Evolutionary conservation across 768 basidiomycete species (phyloP), one percentile per base, ranked within the genome.

Genomic region (Pleurotus giganteus): DNA sequence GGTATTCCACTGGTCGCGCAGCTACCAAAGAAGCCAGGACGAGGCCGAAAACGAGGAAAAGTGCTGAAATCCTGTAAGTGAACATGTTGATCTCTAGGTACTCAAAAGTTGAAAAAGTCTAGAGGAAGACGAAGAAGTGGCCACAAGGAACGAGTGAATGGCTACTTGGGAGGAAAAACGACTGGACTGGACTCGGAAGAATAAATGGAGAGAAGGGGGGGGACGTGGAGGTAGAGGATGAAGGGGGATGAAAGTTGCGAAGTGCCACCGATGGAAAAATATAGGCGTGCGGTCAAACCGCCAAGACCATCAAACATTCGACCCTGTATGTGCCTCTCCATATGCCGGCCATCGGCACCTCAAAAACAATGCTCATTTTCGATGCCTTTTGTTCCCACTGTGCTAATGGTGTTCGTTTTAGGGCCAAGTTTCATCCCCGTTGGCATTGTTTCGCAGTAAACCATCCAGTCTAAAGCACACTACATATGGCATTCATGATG

Each of bases 121-220:
- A 51, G 49, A 51, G 49, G 49, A 51, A 47, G 12, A 37, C 19
- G 49, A 51, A 51, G 34, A 51, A 51, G 49, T 51, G 49, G 49
- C 49, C 32, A 34, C 6, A 37, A 37, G 23, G 49, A 37, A 50
- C 34, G 24, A 26, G 34, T 34, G 34, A 36, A 51, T 34, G 49
- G 49, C 49, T 51, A 51, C 49, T 51, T 51, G 49, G 34, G 34
- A 51, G 49, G 34, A 37, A 51, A 47, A 51, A 51, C 49, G 49
- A 51, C 49, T 51, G 49, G 46, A 47, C 46, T 47, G 46, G 49
- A 51, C 49, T 51, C 49, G 49, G 49, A 51, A 26, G 49, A 51
- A 51, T 51, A 51, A 51, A 51, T 34, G 49, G 34, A n/a, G n/a
- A n/a, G 49, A 51, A 19, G 17, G 27, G 32, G 34, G 49, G 49